phyloP scores from a whole-genome alignment of 2,329 filamentous ascomycete species.

The Aureobasidium sp. region DNA sequence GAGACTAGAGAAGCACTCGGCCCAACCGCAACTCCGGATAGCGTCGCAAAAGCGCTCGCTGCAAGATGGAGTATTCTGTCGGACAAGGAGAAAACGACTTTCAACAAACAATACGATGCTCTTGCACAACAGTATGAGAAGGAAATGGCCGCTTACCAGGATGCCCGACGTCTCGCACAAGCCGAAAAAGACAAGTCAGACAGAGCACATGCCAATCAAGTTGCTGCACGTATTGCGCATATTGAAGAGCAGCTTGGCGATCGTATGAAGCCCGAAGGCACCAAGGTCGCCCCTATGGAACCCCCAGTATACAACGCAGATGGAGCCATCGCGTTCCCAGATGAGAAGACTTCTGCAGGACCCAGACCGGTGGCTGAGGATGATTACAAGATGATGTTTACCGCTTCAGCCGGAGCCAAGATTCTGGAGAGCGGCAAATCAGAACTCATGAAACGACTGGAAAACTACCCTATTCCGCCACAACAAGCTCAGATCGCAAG shows the following conservation, averaged over 20 bases:
- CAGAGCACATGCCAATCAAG: constrained; percentile 3
- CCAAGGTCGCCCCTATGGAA: constrained; percentile 19
- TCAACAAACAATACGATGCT: constrained; percentile 7
- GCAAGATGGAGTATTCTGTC: constrained; percentile 7
- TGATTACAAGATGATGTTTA: constrained; percentile 42
- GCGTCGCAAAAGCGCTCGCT: constrained; percentile 10
- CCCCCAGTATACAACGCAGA: constrained; percentile 19
- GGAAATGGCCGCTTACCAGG: constrained; percentile 11
- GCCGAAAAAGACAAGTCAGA: constrained; percentile 9
- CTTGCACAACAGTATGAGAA: constrained; percentile 10
- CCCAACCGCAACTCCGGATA: constrained; percentile 8
- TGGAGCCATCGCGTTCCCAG: constrained; percentile 18
- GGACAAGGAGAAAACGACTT: constrained; percentile 4
- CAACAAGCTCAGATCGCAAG: constrained; percentile 13
- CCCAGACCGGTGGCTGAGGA: constrained; percentile 26
- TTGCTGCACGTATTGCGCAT: constrained; percentile 18
- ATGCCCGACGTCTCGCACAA: constrained; percentile 3
- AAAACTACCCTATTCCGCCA: constrained; percentile 28
- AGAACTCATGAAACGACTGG: constrained; percentile 42
- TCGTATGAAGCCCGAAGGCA: constrained; percentile 18
- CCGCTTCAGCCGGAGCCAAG: constrained; percentile 38
- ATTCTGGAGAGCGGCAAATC: constrained; percentile 43
- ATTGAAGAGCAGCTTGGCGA: constrained; percentile 24
- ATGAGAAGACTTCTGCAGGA: constrained; percentile 8
- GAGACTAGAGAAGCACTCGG: constrained; percentile 11